Conservation (phyloP, 352 stramenopile species). For the Globisporangium nunn region DNA sequence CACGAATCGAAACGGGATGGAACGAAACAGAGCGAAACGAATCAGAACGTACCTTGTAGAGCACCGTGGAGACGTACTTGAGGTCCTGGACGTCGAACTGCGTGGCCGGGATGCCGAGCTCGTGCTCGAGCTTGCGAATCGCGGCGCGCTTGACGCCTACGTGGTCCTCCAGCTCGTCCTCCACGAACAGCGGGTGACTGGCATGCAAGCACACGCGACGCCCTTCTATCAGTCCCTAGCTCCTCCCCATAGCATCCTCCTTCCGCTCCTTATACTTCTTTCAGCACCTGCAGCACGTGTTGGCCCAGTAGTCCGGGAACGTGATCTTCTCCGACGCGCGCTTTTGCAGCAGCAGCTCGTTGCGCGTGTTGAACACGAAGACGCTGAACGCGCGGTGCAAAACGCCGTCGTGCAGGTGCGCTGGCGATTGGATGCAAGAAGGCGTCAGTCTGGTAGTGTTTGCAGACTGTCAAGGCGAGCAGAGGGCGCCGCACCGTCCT, state of each 20-base stretch:
- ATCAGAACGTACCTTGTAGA: conserved; percentile 91
- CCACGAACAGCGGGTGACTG: conserved; percentile 92
- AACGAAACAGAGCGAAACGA: too few relatives aligned
- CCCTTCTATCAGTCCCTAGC: neutral
- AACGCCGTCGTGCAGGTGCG: conserved; percentile 68
- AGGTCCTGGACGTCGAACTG: conserved; percentile 85
- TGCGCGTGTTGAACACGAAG: conserved; percentile 84
- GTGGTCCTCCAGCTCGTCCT: conserved; percentile 81
- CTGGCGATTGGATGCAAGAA: conserved; percentile 9
- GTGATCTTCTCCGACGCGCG: conserved; percentile 97
- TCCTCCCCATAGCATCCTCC: conserved; percentile 1
- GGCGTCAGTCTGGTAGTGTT: too few relatives aligned
- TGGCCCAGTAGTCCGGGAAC: conserved; percentile 98
- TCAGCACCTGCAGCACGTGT: conserved; percentile 94
- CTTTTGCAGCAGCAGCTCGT: conserved; percentile 87
- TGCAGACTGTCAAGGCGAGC: too few relatives aligned
- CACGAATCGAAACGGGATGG: too few relatives aligned
- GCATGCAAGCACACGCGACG: neutral
- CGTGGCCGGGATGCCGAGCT: conserved; percentile 92
- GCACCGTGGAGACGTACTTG: conserved; percentile 95
- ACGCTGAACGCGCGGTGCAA: conserved; percentile 83
- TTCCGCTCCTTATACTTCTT: neutral
- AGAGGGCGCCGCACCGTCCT: conserved; percentile 34
- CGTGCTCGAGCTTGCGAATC: conserved; percentile 97
- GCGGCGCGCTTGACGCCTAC: conserved; percentile 90